phyloP scores from a whole-genome alignment of 2,329 filamentous ascomycete genomes.

The Curvularia verruculosa region DNA sequence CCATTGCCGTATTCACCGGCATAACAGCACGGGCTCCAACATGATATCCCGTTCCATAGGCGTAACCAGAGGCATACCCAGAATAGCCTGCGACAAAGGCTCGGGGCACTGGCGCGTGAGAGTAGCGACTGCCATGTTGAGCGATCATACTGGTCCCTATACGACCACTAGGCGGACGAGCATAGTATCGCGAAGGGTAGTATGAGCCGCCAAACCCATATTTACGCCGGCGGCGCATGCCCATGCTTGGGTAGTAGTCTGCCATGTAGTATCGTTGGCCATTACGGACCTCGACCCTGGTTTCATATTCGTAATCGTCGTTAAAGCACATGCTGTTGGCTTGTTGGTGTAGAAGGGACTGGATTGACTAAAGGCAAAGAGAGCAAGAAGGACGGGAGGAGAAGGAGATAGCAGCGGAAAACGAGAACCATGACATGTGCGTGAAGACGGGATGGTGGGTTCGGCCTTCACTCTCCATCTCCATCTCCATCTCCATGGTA shows the following conservation, averaged over 20 bases:
- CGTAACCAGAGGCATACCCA: constrained; percentile 14
- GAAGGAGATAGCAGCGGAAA: constrained; percentile 5
- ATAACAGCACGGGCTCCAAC: constrained; percentile 25
- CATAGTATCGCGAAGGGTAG: constrained; percentile 39
- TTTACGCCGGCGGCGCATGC: constrained; percentile 28
- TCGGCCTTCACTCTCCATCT: neutral
- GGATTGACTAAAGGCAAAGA: neutral
- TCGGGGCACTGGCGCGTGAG: neutral
- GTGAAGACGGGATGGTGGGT: neutral
- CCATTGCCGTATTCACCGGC: constrained; percentile 29
- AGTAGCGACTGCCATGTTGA: constrained; percentile 6
- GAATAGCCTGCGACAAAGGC: constrained; percentile 2
- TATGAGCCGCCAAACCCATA: constrained; percentile 32
- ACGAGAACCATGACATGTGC: constrained; percentile 3
- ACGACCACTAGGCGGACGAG: constrained; percentile 21
- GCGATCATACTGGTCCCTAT: constrained; percentile 10
- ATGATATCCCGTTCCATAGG: constrained; percentile 23
- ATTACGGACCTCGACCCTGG: constrained; percentile 22
- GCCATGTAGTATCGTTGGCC: constrained; percentile 19
- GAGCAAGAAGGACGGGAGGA: neutral
- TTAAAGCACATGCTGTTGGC: constrained; percentile 35
- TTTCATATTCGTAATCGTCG: constrained; percentile 22
- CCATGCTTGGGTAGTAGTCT: constrained; percentile 14
- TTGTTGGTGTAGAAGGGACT: neutral
- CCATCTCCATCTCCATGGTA: neutral